phyloP scores from a whole-genome alignment of 495 filamentous ascomycete species.

The Collariella sp. region DNA sequence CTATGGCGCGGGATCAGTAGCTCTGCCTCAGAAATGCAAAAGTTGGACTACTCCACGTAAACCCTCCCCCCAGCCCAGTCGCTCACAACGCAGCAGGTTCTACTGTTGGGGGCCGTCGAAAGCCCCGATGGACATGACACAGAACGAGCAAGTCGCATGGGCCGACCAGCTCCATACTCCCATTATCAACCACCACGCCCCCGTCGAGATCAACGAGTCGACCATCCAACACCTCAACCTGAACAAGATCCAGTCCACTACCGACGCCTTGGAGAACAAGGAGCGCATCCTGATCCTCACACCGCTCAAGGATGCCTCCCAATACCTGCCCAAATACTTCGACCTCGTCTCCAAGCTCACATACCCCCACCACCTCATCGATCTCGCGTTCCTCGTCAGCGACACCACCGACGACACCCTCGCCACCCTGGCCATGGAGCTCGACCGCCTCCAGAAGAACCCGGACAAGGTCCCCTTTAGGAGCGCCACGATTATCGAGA shows the following conservation, averaged over 20 bases:
- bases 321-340: constrained; percentile 79
- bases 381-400: constrained; percentile 88
- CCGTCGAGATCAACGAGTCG: constrained; percentile 70
- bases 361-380: constrained; percentile 92
- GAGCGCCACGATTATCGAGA: constrained; percentile 74
- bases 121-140: constrained; percentile 85
- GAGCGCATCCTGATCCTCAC: constrained; percentile 95
- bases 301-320: constrained; percentile 80
- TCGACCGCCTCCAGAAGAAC: constrained; percentile 79
- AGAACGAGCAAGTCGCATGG: constrained; percentile 86
- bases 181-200: constrained; percentile 87
- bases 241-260: constrained; percentile 76
- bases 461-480: constrained; percentile 72
- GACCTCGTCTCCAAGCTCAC: constrained; percentile 82
- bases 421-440: constrained; percentile 66
- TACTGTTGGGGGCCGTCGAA: constrained; percentile 94
- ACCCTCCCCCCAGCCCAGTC: not conserved
- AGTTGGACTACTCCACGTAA: constrained; percentile 44
- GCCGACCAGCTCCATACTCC: constrained; percentile 80
- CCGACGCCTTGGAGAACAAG: constrained; percentile 63
- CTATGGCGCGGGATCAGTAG: constrained; percentile 82
- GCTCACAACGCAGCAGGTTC: constrained; percentile 50
- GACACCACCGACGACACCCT: constrained; percentile 87
- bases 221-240: constrained; percentile 75
- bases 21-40: constrained; percentile 84